Evolutionary conservation across 129 eudicot genomes (phyloP), one percentile per base, ranked within the genome.

Genomic region (Saussurea involucrata): DNA sequence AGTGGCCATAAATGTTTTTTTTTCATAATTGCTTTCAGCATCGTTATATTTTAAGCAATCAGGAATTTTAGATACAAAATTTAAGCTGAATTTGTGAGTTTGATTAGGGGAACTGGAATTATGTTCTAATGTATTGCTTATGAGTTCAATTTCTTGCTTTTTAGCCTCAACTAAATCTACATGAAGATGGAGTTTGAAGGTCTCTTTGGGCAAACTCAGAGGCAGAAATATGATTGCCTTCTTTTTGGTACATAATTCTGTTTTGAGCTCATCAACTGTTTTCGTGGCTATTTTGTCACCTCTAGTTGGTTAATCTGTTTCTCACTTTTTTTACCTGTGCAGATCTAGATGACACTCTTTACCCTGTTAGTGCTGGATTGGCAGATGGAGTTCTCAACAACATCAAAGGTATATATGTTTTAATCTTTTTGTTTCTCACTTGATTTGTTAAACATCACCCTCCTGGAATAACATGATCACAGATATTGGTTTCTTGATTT

Each of bases 291-390:
- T 68, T 37, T 57, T 27, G n/a, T n/a, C n/a, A n/a, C n/a, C n/a
- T n/a, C n/a, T n/a, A n/a, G n/a, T 28, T 15, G 36, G 22, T 55
- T 4, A 17, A 25, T 42, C 24, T 3, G 70, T 28, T 11, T 6
- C 24, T 8, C 24, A 6, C n/a, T 1, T 9, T 71, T 12, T 15
- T 6, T 27, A 24, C 55, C 24, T 66, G 27, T 75, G 63, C 83
- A 94, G 98, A 94, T 86, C 82, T 91, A 33, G 98, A 94, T 86
- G 98, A 94, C 53, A 94, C 98, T 58, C 88, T 94, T 67, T 94
- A 94, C 70, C 97, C 98, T 55, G 78, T 89, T 28, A 86, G 93
- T 78, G 70, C 92, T 83, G 98, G 98, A 72, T 76, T 94, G 75
- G 91, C 97, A 68, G 79, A 83, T 58, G 88, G 82, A 68, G 86